Evolutionary conservation across 1,139 yeast species (phyloP), one percentile per base, ranked within the genome.

Genomic region (Eremothecium gossypii): DNA sequence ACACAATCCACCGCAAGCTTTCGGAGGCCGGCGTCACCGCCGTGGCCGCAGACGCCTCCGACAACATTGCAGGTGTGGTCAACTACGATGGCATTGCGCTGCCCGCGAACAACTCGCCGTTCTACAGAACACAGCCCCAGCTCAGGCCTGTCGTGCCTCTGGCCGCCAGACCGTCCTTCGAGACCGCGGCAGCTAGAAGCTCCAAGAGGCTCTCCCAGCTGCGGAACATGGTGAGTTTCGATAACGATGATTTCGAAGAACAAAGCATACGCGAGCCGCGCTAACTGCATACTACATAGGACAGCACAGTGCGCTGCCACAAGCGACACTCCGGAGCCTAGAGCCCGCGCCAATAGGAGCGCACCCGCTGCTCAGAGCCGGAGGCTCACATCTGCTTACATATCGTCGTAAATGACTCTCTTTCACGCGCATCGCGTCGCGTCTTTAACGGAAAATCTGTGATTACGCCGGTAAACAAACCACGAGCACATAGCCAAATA

Each of bases 11-110:
- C n/a, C 56, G 58, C 13, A 52, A 64, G 12, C 45, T 67, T 27
- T 49, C 57, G 7, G 57, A 57, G 14, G 69, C 68, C 4, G 65
- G 64, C 30, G 64, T 70, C 40, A 64, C 72, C 1, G 48, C 50
- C 9, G 60, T 56, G 29, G 73, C 74, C 2, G 71, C 70, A 1
- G 51, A 54, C 8, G 65, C 69, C 37, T 57, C 74, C 1, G 66
- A 70, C 45, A 65, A 64, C 39, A 65, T 69, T 27, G 74, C 74
- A 2, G 75, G 74, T 3, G 63, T 68, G 33, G 57, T 53, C 14
- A 39, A 42, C 29, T 42, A 39, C 14, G 42, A 42, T 7, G 42
- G 42, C 7, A 39, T 42, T 4, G 36, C 39, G 26, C 30, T 42
- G 14, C 45, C 44, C 10, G 14, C 17, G 12, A 20, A 13, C n/a